These are phyloP conservation scores for Peronospora destructor DNA, from an alignment of 352 stramenopile genomes.

Conservation along the genomic window DNA sequence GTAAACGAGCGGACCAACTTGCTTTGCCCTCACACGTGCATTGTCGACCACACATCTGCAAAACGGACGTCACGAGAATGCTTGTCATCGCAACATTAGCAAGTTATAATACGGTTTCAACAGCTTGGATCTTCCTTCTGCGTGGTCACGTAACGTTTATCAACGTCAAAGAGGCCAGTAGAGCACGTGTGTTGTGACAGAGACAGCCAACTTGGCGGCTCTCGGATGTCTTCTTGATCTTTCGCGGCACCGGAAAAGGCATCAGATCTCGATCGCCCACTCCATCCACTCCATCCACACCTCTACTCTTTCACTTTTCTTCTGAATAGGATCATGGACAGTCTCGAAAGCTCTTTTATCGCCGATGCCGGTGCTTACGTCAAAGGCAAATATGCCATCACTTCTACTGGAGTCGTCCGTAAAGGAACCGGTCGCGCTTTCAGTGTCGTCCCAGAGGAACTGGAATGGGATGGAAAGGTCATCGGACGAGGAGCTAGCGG, in stretches of 20 bases:
- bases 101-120: conserved; percentile 13
- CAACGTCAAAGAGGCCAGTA: conserved; percentile 29
- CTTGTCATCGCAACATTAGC: conserved; percentile 6
- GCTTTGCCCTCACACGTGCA: conserved; percentile 2
- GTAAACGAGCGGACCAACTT: conserved; percentile 4
- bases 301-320: background rate
- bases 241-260: conserved; percentile 19
- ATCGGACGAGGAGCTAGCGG: conserved; percentile 70
- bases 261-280: conserved; percentile 26
- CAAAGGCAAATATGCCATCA: conserved; percentile 80
- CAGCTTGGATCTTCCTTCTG: conserved; percentile 12
- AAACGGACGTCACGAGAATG: conserved; percentile 17
- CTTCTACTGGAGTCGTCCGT: conserved; percentile 65
- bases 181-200: conserved; percentile 5
- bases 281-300: conserved; percentile 9
- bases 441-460: conserved; percentile 64
- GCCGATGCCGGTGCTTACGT: conserved; percentile 64
- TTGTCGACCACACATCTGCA: conserved; percentile 2
- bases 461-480: conserved; percentile 70
- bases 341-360: conserved; percentile 76
- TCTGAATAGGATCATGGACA: conserved; percentile 27
- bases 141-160: conserved; percentile 27
- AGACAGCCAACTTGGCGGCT: conserved; percentile 8
- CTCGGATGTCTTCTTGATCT: conserved; percentile 11
- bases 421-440: conserved; percentile 77